phyloP scores from a whole-genome alignment of 148 eudicot species.

The Rhododendron williamsianum region DNA sequence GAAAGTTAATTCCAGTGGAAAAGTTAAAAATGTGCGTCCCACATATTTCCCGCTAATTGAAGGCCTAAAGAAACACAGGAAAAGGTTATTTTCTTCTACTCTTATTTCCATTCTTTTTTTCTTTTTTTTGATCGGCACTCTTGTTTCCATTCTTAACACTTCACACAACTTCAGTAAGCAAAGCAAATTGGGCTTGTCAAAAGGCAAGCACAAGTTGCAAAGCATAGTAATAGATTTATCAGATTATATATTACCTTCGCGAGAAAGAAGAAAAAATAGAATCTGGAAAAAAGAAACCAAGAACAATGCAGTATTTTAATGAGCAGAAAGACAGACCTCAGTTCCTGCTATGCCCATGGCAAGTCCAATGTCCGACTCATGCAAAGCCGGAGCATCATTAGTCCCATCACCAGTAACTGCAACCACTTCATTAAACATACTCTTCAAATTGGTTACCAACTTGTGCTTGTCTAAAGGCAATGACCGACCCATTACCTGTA shows the following conservation, averaged over 20 bases:
- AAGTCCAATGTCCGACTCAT: constrained; percentile 81
- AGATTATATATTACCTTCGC: background rate
- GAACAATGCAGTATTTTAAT: background rate
- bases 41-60: background rate
- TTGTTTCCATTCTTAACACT: background rate
- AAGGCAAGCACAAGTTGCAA: background rate
- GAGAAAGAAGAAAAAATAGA: background rate
- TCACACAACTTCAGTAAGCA: background rate
- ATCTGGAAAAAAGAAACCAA: background rate
- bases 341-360: constrained; percentile 86
- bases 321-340: constrained; percentile 39
- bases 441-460: constrained; percentile 48
- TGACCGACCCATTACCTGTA: constrained; percentile 73
- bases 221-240: background rate
- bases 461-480: constrained; percentile 64
- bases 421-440: constrained; percentile 43
- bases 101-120: background rate
- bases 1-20: background rate
- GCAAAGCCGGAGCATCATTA: constrained; percentile 76
- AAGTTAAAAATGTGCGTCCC: background rate
- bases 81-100: background rate
- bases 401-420: constrained; percentile 95
- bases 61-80: background rate
- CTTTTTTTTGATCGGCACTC: background rate
- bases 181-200: background rate